Evolutionary conservation across 768 basidiomycete species (phyloP).

Genomic region (Holtermannia corniformis): DNA sequence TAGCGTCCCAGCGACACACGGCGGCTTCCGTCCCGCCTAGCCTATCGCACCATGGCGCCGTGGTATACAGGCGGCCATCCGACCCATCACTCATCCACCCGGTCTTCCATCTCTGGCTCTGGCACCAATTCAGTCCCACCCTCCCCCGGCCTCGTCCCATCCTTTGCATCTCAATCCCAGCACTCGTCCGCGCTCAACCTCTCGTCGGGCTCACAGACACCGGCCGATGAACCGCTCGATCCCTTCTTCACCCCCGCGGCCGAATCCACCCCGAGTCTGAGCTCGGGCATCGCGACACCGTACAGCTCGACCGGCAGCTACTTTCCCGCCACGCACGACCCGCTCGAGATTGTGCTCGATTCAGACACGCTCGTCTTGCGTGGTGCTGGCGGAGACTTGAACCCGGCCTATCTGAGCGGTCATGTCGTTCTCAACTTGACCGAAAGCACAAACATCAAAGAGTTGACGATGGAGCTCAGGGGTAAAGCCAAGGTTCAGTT

Average conservation of each 20-base stretch:
- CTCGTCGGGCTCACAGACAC: not conserved
- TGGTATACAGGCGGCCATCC: not conserved
- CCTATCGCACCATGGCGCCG: not conserved
- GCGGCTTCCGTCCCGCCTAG: no score
- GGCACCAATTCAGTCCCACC: no score
- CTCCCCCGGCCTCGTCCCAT: not conserved
- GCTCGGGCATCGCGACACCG: no score
- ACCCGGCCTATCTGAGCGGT: conserved; percentile 71
- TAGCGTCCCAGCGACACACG: no score
- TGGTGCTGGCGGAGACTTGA: conserved; percentile 71
- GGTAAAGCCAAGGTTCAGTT: conserved; percentile 70
- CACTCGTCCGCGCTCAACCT: not conserved
- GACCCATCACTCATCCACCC: not conserved
- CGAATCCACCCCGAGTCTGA: not conserved
- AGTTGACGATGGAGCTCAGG: conserved; percentile 71
- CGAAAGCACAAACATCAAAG: conserved; percentile 69
- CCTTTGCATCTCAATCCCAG: not conserved
- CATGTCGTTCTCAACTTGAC: conserved; percentile 67
- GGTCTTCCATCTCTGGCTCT: not conserved
- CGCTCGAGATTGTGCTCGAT: conserved; percentile 66
- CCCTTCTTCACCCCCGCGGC: not conserved
- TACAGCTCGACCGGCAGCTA: not conserved
- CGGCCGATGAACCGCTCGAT: not conserved
- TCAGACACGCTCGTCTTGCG: conserved; percentile 60
- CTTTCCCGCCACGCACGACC: conserved; percentile 2